A percentile compares a stretch with the other conserved stretches of the same genome.
These are phyloP conservation scores for Xylaria intraflava DNA, from an alignment of 495 filamentous ascomycete genomes.

Conservation along the genomic window DNA sequence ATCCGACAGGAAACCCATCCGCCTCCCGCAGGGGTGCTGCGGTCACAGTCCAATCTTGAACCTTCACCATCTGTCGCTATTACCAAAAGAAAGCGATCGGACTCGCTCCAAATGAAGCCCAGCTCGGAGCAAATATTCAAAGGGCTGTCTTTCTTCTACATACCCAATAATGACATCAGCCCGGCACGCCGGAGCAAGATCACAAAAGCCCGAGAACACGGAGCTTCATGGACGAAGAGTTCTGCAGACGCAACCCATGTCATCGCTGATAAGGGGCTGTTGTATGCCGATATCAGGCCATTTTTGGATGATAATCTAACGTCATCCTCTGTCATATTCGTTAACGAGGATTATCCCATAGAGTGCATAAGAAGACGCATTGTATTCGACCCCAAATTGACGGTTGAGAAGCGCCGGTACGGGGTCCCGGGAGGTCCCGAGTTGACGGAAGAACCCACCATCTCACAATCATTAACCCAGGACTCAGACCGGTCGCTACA, in stretches of 20 bases:
- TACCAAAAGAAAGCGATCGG: slow-evolving; percentile 47
- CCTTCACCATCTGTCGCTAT: slow-evolving; percentile 17
- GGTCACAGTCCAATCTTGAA: slow-evolving; percentile 13
- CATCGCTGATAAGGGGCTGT: slow-evolving; percentile 67
- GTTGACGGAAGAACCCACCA: neutral
- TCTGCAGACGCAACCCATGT: slow-evolving; percentile 56
- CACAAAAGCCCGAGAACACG: slow-evolving; percentile 65
- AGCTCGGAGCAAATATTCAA: slow-evolving; percentile 61
- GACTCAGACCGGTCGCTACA: slow-evolving; percentile 21
- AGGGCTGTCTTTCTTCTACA: slow-evolving; percentile 63
- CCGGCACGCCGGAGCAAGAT: slow-evolving; percentile 63
- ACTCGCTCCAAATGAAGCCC: slow-evolving; percentile 38
- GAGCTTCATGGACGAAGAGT: slow-evolving; percentile 48
- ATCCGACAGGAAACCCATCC: neutral
- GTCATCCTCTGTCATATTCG: slow-evolving; percentile 38
- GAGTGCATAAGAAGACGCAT: slow-evolving; percentile 62
- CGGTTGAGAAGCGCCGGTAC: slow-evolving; percentile 49
- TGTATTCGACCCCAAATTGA: slow-evolving; percentile 28
- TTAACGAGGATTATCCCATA: slow-evolving; percentile 71
- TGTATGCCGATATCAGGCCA: slow-evolving; percentile 56
- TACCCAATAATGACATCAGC: slow-evolving; percentile 70
- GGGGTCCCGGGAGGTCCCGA: slow-evolving; percentile 38
- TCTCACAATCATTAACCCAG: slow-evolving; percentile 3
- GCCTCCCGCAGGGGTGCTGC: slow-evolving; percentile 5
- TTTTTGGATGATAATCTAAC: slow-evolving; percentile 16